Evolutionary conservation across 345 rosid genomes (phyloP), one percentile per base, ranked within the genome.

Genomic region (Erucastrum elatum): DNA sequence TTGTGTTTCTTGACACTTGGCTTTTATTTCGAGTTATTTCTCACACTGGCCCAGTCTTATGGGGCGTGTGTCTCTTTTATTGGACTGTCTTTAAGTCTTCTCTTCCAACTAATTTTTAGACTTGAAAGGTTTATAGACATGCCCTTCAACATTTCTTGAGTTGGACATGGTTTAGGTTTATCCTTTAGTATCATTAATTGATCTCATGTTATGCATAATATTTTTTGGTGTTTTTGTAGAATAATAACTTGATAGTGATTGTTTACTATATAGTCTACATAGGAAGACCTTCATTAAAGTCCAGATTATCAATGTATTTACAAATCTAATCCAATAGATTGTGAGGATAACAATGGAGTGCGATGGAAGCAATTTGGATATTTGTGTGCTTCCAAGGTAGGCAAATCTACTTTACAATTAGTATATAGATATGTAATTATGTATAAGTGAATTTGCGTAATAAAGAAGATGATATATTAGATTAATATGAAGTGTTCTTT

Each of bases 31-130:
- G n/a, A n/a, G n/a, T n/a, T n/a, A n/a, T 66, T 58, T 56, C 37
- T 41, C 13, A 49, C 49, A 44, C 64, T 58, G 59, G 25, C 2
- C 55, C 21, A 31, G 37, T n/a, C 51, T 34, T 29, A 37, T 74
- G 68, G 70, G 41, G 27, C 75, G 74, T 74, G 82, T 73, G 75
- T 79, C 70, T 74, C 78, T 26, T 68, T 74, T 79, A 74, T 74
- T 72, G 69, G 77, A 58, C 8, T 17, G 44, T 49, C 15, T 72
- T 44, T 25, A 10, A 58, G 51, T 37, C 66, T 69, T 39, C 15
- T 79, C 78, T 68, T 26, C 44, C 10, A 51, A 49, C 62, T 37
- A 53, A 13, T 68, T 63, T 39, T 74, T 8, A 37, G 71, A 79
- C 70, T 61, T 79, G 34, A 21, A 21, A 15, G 46, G 34, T 41